Percentiles rank a stretch among this genome's conserved stretches.
These are phyloP conservation scores for Poteriospumella lacustris DNA, from an alignment of 108 stramenopile genomes.

Conservation along the genomic window DNA sequence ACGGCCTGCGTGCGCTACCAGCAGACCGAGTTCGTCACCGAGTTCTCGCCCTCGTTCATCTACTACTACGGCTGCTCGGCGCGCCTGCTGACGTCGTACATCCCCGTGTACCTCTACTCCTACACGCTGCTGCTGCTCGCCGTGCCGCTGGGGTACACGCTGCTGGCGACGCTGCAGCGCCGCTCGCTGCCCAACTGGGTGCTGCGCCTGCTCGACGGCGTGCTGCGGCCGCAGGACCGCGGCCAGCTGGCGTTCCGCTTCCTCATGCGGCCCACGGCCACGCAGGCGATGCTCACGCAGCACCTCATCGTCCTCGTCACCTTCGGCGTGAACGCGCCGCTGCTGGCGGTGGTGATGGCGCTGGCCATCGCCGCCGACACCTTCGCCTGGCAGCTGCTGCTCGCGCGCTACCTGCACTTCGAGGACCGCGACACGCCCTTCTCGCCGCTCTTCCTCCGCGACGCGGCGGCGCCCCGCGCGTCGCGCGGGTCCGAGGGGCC, in stretches of 20 bases:
- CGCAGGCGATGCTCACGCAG: background rate
- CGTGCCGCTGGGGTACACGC: background rate
- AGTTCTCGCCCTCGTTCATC: slow-evolving; percentile 2
- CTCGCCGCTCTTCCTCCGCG: background rate
- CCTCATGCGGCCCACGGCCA: background rate
- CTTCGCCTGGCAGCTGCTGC: background rate
- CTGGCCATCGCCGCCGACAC: background rate
- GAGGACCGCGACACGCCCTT: background rate
- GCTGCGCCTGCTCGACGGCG: background rate
- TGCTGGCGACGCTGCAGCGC: background rate
- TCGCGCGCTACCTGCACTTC: background rate
- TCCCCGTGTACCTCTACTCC: background rate
- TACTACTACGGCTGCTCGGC: background rate
- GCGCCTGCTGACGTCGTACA: background rate
- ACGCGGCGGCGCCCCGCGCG: background rate
- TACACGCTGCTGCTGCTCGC: background rate
- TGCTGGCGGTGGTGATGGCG: background rate
- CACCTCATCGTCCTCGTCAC: background rate
- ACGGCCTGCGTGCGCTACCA: background rate
- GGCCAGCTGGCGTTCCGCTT: background rate
- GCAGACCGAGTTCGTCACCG: background rate
- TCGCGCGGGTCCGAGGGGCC: background rate
- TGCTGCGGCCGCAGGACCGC: background rate
- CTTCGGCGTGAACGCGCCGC: background rate
- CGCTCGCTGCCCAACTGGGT: background rate